A percentile compares a stretch with the other conserved stretches of the same genome.
Conservation (phyloP, 106 monocot genomes). For the Acanthochlamys bracteata region DNA sequence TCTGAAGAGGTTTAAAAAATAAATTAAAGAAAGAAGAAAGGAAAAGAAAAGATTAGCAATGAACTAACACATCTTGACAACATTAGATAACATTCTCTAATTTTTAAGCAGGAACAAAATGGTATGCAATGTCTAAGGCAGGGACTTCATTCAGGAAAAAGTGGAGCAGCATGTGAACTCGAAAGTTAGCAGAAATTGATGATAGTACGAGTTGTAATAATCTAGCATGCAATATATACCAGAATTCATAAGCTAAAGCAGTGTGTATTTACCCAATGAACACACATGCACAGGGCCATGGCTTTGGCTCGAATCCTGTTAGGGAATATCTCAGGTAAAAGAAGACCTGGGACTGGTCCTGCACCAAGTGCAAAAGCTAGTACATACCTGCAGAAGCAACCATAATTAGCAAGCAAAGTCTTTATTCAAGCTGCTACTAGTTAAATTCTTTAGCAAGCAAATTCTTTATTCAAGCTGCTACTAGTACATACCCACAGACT, state of each 20-base stretch:
- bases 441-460: not conserved
- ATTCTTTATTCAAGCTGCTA: no score
- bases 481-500: no score
- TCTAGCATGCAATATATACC: not conserved
- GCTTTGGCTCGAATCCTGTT: conserved; percentile 91
- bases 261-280: conserved; percentile 75
- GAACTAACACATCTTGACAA: no score
- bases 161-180: no score
- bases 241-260: not conserved
- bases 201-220: not conserved
- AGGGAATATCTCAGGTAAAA: conserved; percentile 91
- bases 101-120: no score
- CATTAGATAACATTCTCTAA: no score
- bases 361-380: conserved; percentile 86
- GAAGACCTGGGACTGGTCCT: conserved; percentile 95
- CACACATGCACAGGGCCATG: conserved; percentile 93
- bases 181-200: no score
- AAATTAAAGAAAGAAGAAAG: no score
- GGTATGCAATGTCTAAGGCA: no score
- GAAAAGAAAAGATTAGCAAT: no score
- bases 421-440: no score
- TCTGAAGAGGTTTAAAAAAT: not conserved
- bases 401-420: not conserved
- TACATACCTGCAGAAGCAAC: conserved; percentile 49
- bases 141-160: no score